Percentiles rank a stretch among this genome's conserved stretches.
Evolutionary conservation across 306 rosid genomes (phyloP).

Genomic region (Myrica gale): DNA sequence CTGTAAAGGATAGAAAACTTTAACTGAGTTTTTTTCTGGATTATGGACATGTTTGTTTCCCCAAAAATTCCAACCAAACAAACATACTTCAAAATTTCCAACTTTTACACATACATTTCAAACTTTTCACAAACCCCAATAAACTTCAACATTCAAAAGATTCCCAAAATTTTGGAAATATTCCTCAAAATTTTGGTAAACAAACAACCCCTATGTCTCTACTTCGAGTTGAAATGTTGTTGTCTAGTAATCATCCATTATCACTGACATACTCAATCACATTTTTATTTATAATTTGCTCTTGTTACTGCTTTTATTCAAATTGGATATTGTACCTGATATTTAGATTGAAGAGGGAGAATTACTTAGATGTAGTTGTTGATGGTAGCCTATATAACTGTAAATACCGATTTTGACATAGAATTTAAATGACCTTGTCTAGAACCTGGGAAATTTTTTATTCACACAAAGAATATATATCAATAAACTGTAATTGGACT

Average conservation of each 20-base stretch:
- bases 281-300: background rate
- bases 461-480: background rate
- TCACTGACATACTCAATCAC: background rate
- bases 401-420: background rate
- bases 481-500: background rate
- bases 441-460: background rate
- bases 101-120: too few species aligned
- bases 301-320: background rate
- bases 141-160: too few species aligned
- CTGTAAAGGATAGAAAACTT: background rate
- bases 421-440: background rate
- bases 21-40: background rate
- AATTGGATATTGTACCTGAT: background rate
- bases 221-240: background rate
- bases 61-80: too few species aligned
- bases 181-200: too few species aligned
- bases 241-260: background rate
- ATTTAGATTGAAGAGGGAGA: background rate
- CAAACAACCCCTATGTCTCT: too few species aligned
- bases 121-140: too few species aligned
- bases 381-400: background rate
- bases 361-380: background rate
- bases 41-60: too few species aligned
- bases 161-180: too few species aligned
- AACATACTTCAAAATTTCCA: too few species aligned